Base-by-base conservation (phyloP, 2,329 filamentous ascomycete genomes). In the Taxawa tesnikishii region DNA sequence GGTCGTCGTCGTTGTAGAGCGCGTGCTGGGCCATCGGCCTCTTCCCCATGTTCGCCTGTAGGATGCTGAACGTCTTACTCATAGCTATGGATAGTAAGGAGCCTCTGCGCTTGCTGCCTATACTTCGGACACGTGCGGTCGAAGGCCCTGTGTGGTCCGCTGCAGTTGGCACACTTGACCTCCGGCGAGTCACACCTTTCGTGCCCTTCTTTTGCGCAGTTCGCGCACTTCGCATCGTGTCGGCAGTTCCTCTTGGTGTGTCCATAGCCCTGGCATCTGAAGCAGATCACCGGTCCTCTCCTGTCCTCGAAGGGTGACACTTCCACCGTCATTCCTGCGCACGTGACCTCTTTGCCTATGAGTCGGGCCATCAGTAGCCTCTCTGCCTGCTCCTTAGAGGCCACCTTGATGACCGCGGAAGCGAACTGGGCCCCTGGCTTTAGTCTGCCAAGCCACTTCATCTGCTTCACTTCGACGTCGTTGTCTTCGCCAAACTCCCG, bases 181-280 rank as follows among this genome's bases (percentile, higher is more conserved):
- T n/a, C n/a, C n/a, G n/a, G n/a, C n/a, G n/a, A n/a, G n/a, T n/a
- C n/a, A 12, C 16, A 33, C 6, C 2, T 33, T 11, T 33, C 29
- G 16, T 33, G 26, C 29, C 26, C 25, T 33, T 33, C 31, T 33
- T 33, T 11, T 33, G 16, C 26, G 12, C 15, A 33, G 25, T n/a
- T 28, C 23, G n/a, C 28, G 31, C 26, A 33, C n/a, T 12, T 33
- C 12, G 31, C 23, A 33, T 24, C 29, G 16, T 33, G 28, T 26
- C 16, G 28, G n/a, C 26, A 33, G 2, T 33, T 26, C 13, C 29
- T 33, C 31, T 33, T 11, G 28, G 26, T 33, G 12, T 33, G 26
- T 33, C 31, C 16, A 33, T 28, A 33, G 8, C 16, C n/a, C 10
- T 33, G 16, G n/a, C 16, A 28, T 10, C 24, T 33, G 16, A 28